These are phyloP conservation scores for Colletotrichum magnum DNA, from an alignment of 2,329 filamentous ascomycete species.

Conservation along the genomic window DNA sequence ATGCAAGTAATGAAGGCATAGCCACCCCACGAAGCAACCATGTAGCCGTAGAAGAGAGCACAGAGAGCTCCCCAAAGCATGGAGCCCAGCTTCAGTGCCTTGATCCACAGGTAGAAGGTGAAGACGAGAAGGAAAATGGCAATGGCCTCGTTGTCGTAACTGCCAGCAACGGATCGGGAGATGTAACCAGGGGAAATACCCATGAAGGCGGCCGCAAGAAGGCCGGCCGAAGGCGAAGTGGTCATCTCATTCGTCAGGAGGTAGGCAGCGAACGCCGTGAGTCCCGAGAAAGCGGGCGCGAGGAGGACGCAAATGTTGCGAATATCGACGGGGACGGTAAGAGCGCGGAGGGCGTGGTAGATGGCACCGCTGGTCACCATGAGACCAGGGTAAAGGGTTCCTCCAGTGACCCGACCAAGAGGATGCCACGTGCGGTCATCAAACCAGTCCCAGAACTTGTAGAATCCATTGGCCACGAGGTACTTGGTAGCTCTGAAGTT, in stretches of 20 bases:
- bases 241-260: constrained; percentile 98
- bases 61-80: constrained; percentile 97
- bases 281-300: constrained; percentile 92
- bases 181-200: constrained; percentile 98
- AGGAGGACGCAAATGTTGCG: constrained; percentile 98
- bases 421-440: constrained; percentile 99
- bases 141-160: constrained; percentile 99
- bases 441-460: constrained; percentile 99
- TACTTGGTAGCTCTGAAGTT: constrained; percentile 99
- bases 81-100: constrained; percentile 95
- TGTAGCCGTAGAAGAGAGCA: constrained; percentile 98
- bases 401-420: constrained; percentile 96
- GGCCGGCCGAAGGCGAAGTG: constrained; percentile 91
- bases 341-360: constrained; percentile 90
- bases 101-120: constrained; percentile 99
- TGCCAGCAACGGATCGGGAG: constrained; percentile 95
- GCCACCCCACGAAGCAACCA: constrained; percentile 99
- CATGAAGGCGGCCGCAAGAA: constrained; percentile 96
- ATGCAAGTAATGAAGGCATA: constrained; percentile 99
- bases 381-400: constrained; percentile 97
- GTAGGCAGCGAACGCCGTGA: constrained; percentile 94
- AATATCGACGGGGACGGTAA: constrained; percentile 96
- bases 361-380: constrained; percentile 99
- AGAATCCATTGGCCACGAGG: constrained; percentile 95
- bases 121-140: constrained; percentile 98